phyloP scores from a whole-genome alignment of 345 rosid species.

The Brassica cretica region DNA sequence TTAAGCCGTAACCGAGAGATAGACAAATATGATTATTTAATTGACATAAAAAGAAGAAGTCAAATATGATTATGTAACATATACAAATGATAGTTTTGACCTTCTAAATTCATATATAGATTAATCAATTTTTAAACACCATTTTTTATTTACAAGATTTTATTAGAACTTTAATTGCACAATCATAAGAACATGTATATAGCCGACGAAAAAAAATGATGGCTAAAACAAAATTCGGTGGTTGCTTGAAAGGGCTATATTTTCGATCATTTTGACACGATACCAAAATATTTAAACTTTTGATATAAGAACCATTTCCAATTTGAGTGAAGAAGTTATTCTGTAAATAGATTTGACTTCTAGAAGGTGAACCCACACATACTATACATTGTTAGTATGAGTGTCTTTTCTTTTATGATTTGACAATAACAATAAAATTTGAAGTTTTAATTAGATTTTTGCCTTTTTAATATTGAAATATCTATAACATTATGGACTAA shows the following conservation, averaged over 20 bases:
- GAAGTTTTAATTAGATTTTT: background rate
- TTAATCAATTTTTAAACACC: background rate
- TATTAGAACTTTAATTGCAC: background rate
- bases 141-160: background rate
- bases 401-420: background rate
- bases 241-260: background rate
- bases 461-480: background rate
- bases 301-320: background rate
- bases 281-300: background rate
- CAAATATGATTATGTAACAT: background rate
- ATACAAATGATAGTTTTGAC: background rate
- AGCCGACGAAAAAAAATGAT: background rate
- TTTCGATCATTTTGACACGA: background rate
- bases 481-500: background rate
- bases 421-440: background rate
- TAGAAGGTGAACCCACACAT: constrained; percentile 6
- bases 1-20: background rate
- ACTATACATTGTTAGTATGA: background rate
- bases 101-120: background rate
- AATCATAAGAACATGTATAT: background rate
- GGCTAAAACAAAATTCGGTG: background rate
- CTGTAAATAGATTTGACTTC: constrained; percentile 3
- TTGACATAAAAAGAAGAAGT: background rate
- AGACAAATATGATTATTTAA: background rate
- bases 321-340: background rate